Conservation (phyloP, 495 filamentous ascomycete genomes). For the Cenococcum geophilum region DNA sequence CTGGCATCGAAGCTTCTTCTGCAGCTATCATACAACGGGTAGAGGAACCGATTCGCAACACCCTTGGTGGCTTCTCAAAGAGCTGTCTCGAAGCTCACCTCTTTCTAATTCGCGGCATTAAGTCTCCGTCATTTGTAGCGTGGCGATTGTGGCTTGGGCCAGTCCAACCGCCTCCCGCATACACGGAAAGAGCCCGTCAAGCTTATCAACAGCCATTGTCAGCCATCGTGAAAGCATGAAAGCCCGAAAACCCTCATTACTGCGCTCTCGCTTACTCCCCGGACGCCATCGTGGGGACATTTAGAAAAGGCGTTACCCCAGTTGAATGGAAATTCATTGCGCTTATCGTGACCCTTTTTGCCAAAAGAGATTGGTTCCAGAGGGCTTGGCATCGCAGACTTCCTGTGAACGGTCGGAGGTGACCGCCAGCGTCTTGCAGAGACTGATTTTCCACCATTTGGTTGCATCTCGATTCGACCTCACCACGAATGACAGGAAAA, state of each 20-base stretch:
- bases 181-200: neutral
- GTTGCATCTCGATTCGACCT: neutral
- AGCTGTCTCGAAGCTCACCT: neutral
- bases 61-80: neutral
- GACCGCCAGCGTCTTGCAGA: neutral
- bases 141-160: neutral
- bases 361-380: neutral
- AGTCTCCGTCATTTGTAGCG: neutral
- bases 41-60: neutral
- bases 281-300: neutral
- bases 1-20: neutral
- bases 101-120: neutral
- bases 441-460: neutral
- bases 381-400: neutral
- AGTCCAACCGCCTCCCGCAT: neutral
- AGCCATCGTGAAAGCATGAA: too few relatives aligned
- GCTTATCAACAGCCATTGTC: too few relatives aligned
- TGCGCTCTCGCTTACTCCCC: neutral
- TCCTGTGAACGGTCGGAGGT: conserved; percentile 1
- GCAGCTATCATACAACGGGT: neutral
- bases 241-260: too few relatives aligned
- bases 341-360: neutral
- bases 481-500: neutral
- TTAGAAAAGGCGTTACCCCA: neutral
- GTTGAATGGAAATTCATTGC: neutral